Evolutionary conservation across 306 rosid genomes (phyloP).

Genomic region (Malus sieversii): DNA sequence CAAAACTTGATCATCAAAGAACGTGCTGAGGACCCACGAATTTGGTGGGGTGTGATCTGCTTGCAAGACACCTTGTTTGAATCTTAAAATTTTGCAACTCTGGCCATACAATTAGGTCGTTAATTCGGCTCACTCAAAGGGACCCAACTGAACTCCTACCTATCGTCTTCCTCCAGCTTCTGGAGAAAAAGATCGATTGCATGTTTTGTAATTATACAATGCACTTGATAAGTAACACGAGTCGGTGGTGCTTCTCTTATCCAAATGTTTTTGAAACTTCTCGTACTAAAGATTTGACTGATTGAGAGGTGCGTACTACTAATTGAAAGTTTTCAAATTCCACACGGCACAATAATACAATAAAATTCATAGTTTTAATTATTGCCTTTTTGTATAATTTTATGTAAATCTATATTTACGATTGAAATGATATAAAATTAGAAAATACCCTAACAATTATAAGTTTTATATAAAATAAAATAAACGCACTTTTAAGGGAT

Average conservation of each 20-base stretch:
- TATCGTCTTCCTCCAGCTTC: not conserved
- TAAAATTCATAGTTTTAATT: not conserved
- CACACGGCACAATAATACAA: not conserved
- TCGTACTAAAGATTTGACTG: not conserved
- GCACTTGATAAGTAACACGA: not conserved
- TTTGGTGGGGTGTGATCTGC: constrained; percentile 31
- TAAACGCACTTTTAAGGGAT: not conserved
- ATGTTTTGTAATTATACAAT: not conserved
- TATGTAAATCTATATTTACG: not conserved
- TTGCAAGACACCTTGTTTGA: constrained; percentile 1
- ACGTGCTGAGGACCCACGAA: constrained; percentile 34
- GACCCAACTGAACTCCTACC: constrained; percentile 21
- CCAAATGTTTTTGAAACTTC: not conserved
- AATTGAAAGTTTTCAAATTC: not conserved
- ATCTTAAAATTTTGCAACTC: constrained; percentile 17
- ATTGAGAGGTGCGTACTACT: not conserved
- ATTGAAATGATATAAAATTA: no score
- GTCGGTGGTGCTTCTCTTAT: not conserved
- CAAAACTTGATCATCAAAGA: not conserved
- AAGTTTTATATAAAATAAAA: no score
- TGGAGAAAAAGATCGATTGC: not conserved
- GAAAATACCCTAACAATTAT: no score
- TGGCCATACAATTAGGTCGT: constrained; percentile 36
- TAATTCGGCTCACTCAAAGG: constrained; percentile 6
- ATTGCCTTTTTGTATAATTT: not conserved